Evolutionary conservation across 2,329 filamentous ascomycete species (phyloP).

Genomic region (Graphiopsis chlorocephala): DNA sequence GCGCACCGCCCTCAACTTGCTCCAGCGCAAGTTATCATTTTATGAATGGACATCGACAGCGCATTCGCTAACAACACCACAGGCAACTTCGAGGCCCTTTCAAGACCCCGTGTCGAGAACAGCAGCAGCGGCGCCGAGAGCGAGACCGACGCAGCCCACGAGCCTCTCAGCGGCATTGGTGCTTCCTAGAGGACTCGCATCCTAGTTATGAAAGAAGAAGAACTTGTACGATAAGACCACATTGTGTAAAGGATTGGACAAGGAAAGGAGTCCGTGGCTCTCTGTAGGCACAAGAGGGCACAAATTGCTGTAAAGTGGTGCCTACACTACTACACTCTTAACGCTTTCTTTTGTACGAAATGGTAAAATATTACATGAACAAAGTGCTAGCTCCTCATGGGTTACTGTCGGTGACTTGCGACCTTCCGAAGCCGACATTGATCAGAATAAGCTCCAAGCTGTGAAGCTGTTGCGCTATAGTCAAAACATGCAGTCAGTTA

Average conservation of each 20-base stretch:
- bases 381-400: neutral
- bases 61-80: conserved; percentile 8
- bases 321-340: conserved; percentile 10
- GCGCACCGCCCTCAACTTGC: conserved; percentile 63
- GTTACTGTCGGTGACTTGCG: neutral
- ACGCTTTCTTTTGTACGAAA: conserved; percentile 11
- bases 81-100: conserved; percentile 52
- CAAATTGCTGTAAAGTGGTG: conserved; percentile 2
- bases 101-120: conserved; percentile 30
- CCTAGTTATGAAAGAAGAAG: neutral
- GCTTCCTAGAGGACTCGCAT: conserved; percentile 18
- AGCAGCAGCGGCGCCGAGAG: conserved; percentile 20
- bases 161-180: conserved; percentile 31
- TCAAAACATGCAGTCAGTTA: neutral
- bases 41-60: neutral
- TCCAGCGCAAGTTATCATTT: conserved; percentile 66
- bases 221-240: conserved; percentile 6
- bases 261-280: neutral
- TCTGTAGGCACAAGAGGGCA: neutral
- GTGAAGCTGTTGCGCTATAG: no score
- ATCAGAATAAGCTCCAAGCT: neutral
- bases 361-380: neutral
- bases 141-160: conserved; percentile 26
- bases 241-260: neutral
- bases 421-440: neutral